phyloP scores from a whole-genome alignment of 495 filamentous ascomycete species.

The Podospora tetraspora region DNA sequence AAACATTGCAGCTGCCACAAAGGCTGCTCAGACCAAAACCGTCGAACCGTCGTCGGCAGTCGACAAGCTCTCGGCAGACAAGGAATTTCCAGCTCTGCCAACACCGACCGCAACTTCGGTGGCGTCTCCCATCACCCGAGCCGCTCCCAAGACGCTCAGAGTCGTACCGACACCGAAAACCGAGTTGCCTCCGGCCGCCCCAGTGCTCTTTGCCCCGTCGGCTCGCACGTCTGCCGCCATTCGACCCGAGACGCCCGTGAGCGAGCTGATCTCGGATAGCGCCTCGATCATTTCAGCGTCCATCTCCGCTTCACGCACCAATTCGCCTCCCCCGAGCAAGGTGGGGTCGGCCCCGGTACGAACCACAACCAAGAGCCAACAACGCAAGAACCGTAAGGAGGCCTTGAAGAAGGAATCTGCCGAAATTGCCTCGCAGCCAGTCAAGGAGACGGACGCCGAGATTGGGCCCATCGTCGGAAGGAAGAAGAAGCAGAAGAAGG shows the following conservation, averaged over 20 bases:
- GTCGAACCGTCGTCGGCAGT: slow-evolving; percentile 23
- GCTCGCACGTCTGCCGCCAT: slow-evolving; percentile 48
- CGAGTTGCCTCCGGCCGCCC: slow-evolving; percentile 48
- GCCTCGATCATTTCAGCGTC: slow-evolving; percentile 72
- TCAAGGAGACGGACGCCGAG: slow-evolving; percentile 59
- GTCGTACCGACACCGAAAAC: slow-evolving; percentile 68
- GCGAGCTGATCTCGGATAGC: slow-evolving; percentile 71
- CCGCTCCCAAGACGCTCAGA: slow-evolving; percentile 55
- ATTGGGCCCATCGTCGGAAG: slow-evolving; percentile 75
- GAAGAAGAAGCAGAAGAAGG: slow-evolving; percentile 90
- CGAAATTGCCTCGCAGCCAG: slow-evolving; percentile 42
- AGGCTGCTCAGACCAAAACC: slow-evolving; percentile 28
- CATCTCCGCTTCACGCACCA: slow-evolving; percentile 66
- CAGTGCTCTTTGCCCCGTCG: slow-evolving; percentile 23
- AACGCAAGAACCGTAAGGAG: slow-evolving; percentile 81
- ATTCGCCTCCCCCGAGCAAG: slow-evolving; percentile 68
- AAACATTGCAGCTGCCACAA: slow-evolving; percentile 56
- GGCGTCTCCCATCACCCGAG: slow-evolving; percentile 41
- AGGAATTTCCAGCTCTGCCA: slow-evolving; percentile 46
- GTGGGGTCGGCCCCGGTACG: slow-evolving; percentile 73
- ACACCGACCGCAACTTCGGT: slow-evolving; percentile 45
- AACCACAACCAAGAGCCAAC: slow-evolving; percentile 81
- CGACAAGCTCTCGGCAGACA: slow-evolving; percentile 32
- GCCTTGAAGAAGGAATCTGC: slow-evolving; percentile 55
- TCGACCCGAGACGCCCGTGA: slow-evolving; percentile 70